Conservation (phyloP, 306 rosid species). For the Luffa acutangula region DNA sequence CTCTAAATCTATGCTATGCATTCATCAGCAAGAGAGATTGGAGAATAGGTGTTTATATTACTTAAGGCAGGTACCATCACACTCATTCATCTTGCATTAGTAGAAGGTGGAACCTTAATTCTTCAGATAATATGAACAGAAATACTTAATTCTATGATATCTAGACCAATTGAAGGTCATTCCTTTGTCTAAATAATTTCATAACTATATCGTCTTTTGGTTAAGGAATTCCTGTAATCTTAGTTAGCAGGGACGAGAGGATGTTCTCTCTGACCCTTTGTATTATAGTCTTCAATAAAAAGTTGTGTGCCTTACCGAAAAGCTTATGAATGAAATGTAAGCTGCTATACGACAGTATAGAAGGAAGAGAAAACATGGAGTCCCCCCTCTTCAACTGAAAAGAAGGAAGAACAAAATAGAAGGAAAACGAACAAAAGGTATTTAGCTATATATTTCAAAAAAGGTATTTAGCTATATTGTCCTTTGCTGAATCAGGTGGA, state of each 20-base stretch:
- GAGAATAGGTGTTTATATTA: background rate
- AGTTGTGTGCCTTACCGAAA: background rate
- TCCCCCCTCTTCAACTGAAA: background rate
- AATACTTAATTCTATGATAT: background rate
- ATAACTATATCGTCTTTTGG: background rate
- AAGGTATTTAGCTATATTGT: background rate
- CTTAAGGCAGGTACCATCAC: background rate
- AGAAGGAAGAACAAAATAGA: background rate
- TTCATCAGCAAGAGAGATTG: background rate
- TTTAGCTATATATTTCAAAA: background rate
- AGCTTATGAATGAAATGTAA: background rate
- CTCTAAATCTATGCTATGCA: background rate
- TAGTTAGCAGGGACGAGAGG: background rate
- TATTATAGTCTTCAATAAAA: background rate
- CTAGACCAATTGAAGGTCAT: background rate
- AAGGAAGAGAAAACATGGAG: background rate
- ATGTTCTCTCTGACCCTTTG: background rate
- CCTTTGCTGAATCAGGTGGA: background rate
- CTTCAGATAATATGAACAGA: background rate
- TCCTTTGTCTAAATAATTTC: background rate
- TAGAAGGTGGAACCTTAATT: background rate
- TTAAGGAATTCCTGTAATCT: background rate
- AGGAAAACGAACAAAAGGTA: background rate
- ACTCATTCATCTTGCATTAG: background rate
- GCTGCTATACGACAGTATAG: background rate